Base-by-base conservation (phyloP, 805 yeast genomes). In the Yamadazyma nakazawae region DNA sequence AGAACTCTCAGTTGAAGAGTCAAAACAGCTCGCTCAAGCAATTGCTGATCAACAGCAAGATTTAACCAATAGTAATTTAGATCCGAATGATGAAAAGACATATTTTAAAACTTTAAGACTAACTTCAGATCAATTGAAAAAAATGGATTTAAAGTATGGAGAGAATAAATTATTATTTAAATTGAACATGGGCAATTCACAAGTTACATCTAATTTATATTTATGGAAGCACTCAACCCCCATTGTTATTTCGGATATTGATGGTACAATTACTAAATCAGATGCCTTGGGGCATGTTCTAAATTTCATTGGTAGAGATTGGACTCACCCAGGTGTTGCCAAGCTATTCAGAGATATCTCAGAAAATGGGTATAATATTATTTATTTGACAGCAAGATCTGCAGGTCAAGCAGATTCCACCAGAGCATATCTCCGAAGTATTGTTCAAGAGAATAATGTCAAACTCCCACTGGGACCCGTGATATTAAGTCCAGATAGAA, bases 261-360 rank as follows among this genome's bases (percentile, higher is more conserved):
- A 94, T 64, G 99, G 99, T 14, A 94, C 99, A 1, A 94, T 94
- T 54, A 94, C 99, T 14, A 91, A 90, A 65, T 90, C 97, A 0
- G 99, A 94, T 69, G 99, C 99, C 0, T 71, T 94, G 58, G 99
- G 99, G 2, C 99, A 94, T 66, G 92, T 94, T 2, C 72, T 94
- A 64, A 90, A 94, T 14, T 82, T 92, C 81, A 72, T 94, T 32
- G 99, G 99, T 4, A 80, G 89, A 56, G 99, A 94, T 69, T 94
- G 99, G 99, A 94, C 99, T 0, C 99, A 94, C 63, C 80, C 82
- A 1, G 99, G 99, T 28, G 99, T 94, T 35, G 96, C 97, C 2
- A 83, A 84, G 58, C 69, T 94, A 47, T 94, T 91, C 61, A 81
- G 81, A n/a, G 99, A 94, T 62, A 94, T 94, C 51, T 61, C 76